Evolutionary conservation across 805 yeast genomes (phyloP).

Genomic region (Vanderwaltozyma tropicalis): DNA sequence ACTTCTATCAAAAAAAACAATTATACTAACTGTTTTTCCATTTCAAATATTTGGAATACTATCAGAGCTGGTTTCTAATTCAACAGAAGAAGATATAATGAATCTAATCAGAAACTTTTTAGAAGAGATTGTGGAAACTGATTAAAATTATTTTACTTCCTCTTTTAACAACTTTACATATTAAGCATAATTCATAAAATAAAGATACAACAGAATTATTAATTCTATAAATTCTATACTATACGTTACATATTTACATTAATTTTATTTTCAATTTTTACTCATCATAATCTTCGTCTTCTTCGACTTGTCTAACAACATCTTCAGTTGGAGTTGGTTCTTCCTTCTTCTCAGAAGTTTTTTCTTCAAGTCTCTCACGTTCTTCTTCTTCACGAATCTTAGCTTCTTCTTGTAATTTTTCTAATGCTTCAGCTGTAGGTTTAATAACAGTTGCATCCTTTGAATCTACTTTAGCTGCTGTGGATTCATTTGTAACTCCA

Average conservation of each 20-base stretch:
- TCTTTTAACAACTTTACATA: no score
- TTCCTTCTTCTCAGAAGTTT: conserved; percentile 5
- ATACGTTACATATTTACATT: neutral
- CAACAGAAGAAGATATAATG: conserved; percentile 50
- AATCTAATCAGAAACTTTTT: conserved; percentile 49
- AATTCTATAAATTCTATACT: neutral
- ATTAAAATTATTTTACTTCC: no score
- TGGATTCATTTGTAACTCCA: neutral
- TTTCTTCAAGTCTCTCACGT: conserved; percentile 12
- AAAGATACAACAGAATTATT: neutral
- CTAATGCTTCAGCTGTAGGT: conserved; percentile 30
- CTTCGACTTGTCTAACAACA: conserved; percentile 33
- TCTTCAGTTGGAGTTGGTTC: conserved; percentile 12
- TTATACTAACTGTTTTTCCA: no score
- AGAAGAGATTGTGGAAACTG: conserved; percentile 37
- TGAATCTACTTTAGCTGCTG: neutral
- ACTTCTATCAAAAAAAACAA: neutral
- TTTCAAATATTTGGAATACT: no score
- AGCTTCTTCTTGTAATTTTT: conserved; percentile 33
- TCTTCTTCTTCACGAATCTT: conserved; percentile 31
- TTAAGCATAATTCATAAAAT: no score
- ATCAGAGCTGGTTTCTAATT: conserved; percentile 51
- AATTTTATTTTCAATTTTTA: conserved; percentile 9
- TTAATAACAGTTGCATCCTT: conserved; percentile 17
- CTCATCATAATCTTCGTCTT: conserved; percentile 38